Base-by-base conservation (phyloP, 495 filamentous ascomycete genomes). In the Staphylotrichum tortipilum region DNA sequence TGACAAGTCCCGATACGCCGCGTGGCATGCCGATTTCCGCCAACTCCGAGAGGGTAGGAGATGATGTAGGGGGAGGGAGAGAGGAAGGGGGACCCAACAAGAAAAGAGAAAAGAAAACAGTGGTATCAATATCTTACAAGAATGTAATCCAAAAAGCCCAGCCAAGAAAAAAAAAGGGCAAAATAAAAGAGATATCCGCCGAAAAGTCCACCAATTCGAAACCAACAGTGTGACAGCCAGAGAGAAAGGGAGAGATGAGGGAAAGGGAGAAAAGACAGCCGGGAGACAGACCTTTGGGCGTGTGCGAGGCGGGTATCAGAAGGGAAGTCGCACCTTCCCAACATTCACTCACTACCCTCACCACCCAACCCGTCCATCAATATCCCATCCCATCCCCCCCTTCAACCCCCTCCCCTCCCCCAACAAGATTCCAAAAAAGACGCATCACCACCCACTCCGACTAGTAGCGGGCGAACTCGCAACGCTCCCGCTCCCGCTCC, bases 381-480 rank as follows among this genome's bases (percentile, higher is more conserved):
- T 23, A 31, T 26, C 10, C 19, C 15, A n/a, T n/a, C 33, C 44
- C 31, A 21, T 6, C 35, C 11, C 38, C 24, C 23, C 17, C 35
- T 5, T 12, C 31, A 12, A 34, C 1, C 31, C 31, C n/a, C n/a
- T 12, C 31, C 31, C 31, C 31, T 15, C n/a, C 10, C 31, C 31
- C 31, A 42, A 26, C 7, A 6, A 15, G 7, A 17, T 2, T 28
- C 14, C 4, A 7, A 18, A 9, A 7, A 29, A 28, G 17, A 12
- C 15, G 19, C 2, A 11, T 35, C 22, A 58, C 57, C 62, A 59
- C n/a, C 51, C 49, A 19, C 33, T 33, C 51, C 61, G 59, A 44
- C 57, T 63, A 22, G 55, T 41, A 24, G 47, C 28, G 5, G 52
- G 47, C 24, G 52, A 55, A 42, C 47, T 55, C n/a, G 47, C 41